Conservation (phyloP, 352 stramenopile species). For the Pythium myriotylum region DNA sequence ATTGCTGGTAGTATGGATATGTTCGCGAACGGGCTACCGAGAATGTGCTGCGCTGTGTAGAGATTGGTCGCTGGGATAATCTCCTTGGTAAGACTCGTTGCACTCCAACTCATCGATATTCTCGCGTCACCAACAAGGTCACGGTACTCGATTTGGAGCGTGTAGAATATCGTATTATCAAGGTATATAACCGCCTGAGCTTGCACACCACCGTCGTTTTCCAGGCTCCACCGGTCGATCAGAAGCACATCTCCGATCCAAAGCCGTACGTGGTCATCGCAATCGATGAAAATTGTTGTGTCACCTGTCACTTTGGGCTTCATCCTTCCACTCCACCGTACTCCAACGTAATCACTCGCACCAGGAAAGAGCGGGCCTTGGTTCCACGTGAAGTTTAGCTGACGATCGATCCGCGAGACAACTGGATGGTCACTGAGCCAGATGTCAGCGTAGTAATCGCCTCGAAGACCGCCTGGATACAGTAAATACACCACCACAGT, state of each 20-base stretch:
- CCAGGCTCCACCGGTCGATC: constrained; percentile 56
- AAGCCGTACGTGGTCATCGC: constrained; percentile 57
- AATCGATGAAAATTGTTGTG: constrained; percentile 49
- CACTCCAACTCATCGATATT: constrained; percentile 56
- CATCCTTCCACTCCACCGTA: constrained; percentile 71
- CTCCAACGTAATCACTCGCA: constrained; percentile 53
- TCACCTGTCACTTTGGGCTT: constrained; percentile 44
- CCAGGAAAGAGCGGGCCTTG: constrained; percentile 47
- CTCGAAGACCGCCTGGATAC: constrained; percentile 56
- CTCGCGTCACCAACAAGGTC: constrained; percentile 41
- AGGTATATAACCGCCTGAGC: constrained; percentile 33
- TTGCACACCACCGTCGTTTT: constrained; percentile 34
- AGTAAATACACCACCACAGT: constrained; percentile 59
- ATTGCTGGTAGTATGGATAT: constrained; percentile 40
- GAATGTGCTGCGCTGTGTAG: constrained; percentile 54
- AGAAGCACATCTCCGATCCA: constrained; percentile 68
- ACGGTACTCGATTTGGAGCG: constrained; percentile 67
- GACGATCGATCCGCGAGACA: constrained; percentile 55
- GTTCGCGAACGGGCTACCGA: constrained; percentile 50
- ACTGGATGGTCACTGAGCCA: constrained; percentile 41
- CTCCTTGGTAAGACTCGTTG: constrained; percentile 33
- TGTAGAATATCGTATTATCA: constrained; percentile 42
- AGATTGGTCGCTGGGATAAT: constrained; percentile 47
- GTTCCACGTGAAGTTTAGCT: constrained; percentile 79
- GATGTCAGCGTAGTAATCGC: constrained; percentile 68